These are phyloP conservation scores for Jackrogersella minutella DNA, from an alignment of 495 filamentous ascomycete species.

Conservation along the genomic window DNA sequence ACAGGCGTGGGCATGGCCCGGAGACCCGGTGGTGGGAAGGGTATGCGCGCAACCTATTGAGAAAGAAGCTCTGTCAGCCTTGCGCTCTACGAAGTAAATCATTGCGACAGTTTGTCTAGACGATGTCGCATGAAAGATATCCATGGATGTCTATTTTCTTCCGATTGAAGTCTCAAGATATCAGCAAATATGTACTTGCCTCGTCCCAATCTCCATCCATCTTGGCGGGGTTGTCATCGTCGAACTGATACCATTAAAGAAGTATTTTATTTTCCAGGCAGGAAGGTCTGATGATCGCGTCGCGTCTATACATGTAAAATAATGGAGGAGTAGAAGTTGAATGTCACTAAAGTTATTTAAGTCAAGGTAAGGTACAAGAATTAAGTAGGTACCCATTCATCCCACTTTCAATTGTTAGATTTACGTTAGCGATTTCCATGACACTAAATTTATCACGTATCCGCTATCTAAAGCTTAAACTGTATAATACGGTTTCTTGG, in stretches of 20 bases:
- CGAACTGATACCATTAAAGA: slow-evolving; percentile 20
- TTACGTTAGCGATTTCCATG: not conserved
- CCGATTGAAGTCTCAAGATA: slow-evolving; percentile 3
- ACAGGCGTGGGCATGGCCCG: slow-evolving; percentile 70
- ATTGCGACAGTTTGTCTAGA: not conserved
- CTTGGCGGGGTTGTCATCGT: slow-evolving; percentile 43
- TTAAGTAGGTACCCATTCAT: too few species aligned
- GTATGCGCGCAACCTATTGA: slow-evolving; percentile 71
- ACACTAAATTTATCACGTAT: too few species aligned
- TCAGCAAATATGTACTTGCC: slow-evolving; percentile 52
- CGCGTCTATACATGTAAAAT: slow-evolving; percentile 21
- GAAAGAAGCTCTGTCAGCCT: slow-evolving; percentile 7
- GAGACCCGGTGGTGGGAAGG: slow-evolving; percentile 70
- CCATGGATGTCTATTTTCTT: not conserved
- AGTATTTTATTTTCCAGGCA: slow-evolving; percentile 5
- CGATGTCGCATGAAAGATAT: too few species aligned
- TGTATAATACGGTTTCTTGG: too few species aligned
- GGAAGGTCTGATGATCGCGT: slow-evolving; percentile 14
- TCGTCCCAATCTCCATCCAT: slow-evolving; percentile 73
- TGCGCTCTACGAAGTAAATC: not conserved
- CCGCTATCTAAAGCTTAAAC: too few species aligned
- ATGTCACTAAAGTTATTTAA: not conserved
- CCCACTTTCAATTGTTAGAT: not conserved
- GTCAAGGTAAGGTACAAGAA: too few species aligned
- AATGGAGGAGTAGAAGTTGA: slow-evolving; percentile 9